A percentile compares a stretch with the other conserved stretches of the same genome.
Evolutionary conservation across 2,329 filamentous ascomycete genomes (phyloP).

Genomic region (Diaporthe ilicicola): DNA sequence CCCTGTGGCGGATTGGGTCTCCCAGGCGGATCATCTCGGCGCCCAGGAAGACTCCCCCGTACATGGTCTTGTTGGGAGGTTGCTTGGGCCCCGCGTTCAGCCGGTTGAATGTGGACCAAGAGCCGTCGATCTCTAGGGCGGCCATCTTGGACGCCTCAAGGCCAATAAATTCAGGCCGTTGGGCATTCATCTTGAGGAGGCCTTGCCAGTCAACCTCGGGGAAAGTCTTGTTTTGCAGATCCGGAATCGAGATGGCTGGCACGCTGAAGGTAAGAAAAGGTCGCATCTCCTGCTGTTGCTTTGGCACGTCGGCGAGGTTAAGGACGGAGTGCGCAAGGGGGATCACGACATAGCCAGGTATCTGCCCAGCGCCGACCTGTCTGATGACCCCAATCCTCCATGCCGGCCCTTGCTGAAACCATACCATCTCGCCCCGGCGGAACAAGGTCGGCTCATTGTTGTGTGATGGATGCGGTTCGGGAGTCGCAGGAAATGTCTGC

Average conservation of each 20-base stretch:
- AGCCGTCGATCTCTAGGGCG: slow-evolving; percentile 46
- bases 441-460: slow-evolving; percentile 37
- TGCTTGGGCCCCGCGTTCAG: slow-evolving; percentile 33
- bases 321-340: slow-evolving; percentile 43
- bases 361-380: slow-evolving; percentile 31
- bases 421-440: slow-evolving; percentile 46
- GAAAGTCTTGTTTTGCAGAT: slow-evolving; percentile 39
- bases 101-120: slow-evolving; percentile 45
- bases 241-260: slow-evolving; percentile 38
- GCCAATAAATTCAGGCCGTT: slow-evolving; percentile 38
- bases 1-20: slow-evolving; percentile 45
- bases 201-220: slow-evolving; percentile 42
- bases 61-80: slow-evolving; percentile 36
- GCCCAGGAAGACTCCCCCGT: slow-evolving; percentile 46
- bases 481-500: not conserved
- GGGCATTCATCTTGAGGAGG: slow-evolving; percentile 32
- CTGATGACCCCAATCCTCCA: slow-evolving; percentile 47
- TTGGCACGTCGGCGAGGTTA: slow-evolving; percentile 35
- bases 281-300: slow-evolving; percentile 42
- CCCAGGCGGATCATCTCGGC: slow-evolving; percentile 46
- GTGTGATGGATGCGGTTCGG: slow-evolving; percentile 7
- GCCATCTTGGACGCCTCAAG: slow-evolving; percentile 50
- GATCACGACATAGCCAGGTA: slow-evolving; percentile 39
- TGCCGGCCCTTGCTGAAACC: slow-evolving; percentile 43
- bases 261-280: slow-evolving; percentile 50